Evolutionary conservation across 805 yeast species (phyloP).

Genomic region (Yamadazyma paraphyllophila): DNA sequence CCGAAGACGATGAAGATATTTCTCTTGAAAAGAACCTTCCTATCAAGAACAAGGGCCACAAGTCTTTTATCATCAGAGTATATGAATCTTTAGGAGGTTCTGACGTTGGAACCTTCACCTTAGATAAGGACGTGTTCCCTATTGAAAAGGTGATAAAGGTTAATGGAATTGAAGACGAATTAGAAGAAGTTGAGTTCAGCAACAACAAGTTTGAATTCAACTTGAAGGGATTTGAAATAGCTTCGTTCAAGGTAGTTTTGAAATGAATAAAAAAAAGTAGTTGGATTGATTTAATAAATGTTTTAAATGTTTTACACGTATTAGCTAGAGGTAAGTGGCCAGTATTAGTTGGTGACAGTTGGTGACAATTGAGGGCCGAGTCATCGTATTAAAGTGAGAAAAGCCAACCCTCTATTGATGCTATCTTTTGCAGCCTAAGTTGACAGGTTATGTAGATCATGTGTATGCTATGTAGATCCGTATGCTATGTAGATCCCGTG

Average conservation of each 20-base stretch:
- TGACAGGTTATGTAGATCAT: no score
- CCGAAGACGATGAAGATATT: constrained; percentile 73
- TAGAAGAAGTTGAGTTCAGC: constrained; percentile 34
- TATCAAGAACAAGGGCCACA: constrained; percentile 40
- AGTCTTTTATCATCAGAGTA: constrained; percentile 61
- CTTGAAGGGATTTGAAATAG: constrained; percentile 77
- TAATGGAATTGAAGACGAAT: constrained; percentile 56
- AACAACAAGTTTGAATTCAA: constrained; percentile 26
- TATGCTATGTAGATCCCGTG: no score
- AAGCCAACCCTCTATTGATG: no score
- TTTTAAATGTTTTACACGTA: no score
- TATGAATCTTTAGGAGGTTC: constrained; percentile 88
- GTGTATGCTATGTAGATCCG: no score
- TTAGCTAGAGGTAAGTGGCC: no score
- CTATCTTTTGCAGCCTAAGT: no score
- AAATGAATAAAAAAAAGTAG: constrained; percentile 7
- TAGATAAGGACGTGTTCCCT: constrained; percentile 36
- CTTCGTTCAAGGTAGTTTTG: constrained; percentile 53
- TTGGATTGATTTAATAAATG: constrained; percentile 1
- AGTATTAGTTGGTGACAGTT: no score
- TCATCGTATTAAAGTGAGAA: no score
- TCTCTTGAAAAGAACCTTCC: constrained; percentile 46
- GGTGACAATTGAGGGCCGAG: no score
- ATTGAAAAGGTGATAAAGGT: constrained; percentile 51
- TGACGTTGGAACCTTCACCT: constrained; percentile 49